Evolutionary conservation across 257 asterid genomes (phyloP).

Genomic region (Scutellaria baicalensis): DNA sequence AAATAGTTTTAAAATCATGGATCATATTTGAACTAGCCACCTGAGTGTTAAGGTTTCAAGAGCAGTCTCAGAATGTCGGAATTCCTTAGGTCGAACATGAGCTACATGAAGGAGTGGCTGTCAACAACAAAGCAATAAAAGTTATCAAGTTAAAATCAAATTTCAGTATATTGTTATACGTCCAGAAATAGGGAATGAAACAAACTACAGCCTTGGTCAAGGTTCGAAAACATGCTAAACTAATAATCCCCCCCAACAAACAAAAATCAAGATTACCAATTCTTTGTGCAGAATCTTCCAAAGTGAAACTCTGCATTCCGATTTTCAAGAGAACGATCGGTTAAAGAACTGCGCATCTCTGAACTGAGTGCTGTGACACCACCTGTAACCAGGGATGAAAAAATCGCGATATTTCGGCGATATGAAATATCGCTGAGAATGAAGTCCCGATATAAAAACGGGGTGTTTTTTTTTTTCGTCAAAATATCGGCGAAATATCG

Average conservation of each 20-base stretch:
- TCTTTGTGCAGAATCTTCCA: constrained; percentile 17
- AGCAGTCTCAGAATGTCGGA: constrained; percentile 88
- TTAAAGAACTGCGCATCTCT: constrained; percentile 29
- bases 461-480: no score
- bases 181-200: neutral
- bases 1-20: neutral
- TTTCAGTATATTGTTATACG: neutral
- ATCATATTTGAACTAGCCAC: constrained; percentile 26
- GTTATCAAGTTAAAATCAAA: constrained; percentile 4
- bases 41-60: constrained; percentile 81
- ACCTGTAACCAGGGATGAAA: no score
- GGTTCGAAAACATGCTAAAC: neutral
- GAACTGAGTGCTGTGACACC: constrained; percentile 60
- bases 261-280: constrained; percentile 31
- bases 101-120: constrained; percentile 67
- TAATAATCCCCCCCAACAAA: neutral
- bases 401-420: no score
- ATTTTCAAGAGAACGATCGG: constrained; percentile 19
- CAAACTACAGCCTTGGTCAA: constrained; percentile 42
- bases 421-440: no score
- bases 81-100: constrained; percentile 65
- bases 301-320: constrained; percentile 1
- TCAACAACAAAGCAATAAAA: constrained; percentile 5
- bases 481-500: no score
- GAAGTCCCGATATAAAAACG: no score